phyloP scores from a whole-genome alignment of 2,329 filamentous ascomycete species.

The Ophiocordyceps australis region DNA sequence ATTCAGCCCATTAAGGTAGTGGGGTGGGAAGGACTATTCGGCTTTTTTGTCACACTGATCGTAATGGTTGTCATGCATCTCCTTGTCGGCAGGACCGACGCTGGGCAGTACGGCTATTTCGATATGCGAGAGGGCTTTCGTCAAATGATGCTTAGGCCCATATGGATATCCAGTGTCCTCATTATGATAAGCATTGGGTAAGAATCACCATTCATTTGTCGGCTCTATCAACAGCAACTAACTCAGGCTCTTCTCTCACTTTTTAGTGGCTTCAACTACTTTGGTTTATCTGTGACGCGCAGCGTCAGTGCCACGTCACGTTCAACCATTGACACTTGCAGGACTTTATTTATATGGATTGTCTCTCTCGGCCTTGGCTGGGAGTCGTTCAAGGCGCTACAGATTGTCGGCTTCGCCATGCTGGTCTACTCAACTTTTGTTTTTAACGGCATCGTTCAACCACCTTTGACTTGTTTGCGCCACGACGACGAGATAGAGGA shows the following conservation, averaged over 20 bases:
- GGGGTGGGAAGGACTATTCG: slow-evolving; percentile 91
- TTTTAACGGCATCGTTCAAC: slow-evolving; percentile 85
- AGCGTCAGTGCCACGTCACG: slow-evolving; percentile 81
- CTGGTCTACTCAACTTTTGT: slow-evolving; percentile 94
- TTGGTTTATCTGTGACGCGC: slow-evolving; percentile 83
- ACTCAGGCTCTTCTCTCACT: no score
- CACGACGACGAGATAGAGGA: slow-evolving; percentile 36
- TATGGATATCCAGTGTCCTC: slow-evolving; percentile 61
- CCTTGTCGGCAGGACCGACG: slow-evolving; percentile 53
- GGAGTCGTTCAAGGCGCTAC: slow-evolving; percentile 96
- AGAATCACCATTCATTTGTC: slow-evolving; percentile 2
- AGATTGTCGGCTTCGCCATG: slow-evolving; percentile 73
- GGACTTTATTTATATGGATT: slow-evolving; percentile 96
- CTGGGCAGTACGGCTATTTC: slow-evolving; percentile 68
- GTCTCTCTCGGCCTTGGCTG: slow-evolving; percentile 84
- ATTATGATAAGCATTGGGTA: slow-evolving; percentile 98
- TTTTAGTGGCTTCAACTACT: slow-evolving; percentile 88
- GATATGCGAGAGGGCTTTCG: slow-evolving; percentile 74
- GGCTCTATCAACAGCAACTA: no score
- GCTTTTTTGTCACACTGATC: slow-evolving; percentile 60
- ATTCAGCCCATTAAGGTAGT: slow-evolving; percentile 78
- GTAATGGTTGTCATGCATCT: slow-evolving; percentile 70
- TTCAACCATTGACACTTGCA: slow-evolving; percentile 92
- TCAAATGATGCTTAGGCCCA: slow-evolving; percentile 51
- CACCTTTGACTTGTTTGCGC: slow-evolving; percentile 55